phyloP scores from a whole-genome alignment of 176 grass and related monocot genomes.

The Bonia amplexicaulis region DNA sequence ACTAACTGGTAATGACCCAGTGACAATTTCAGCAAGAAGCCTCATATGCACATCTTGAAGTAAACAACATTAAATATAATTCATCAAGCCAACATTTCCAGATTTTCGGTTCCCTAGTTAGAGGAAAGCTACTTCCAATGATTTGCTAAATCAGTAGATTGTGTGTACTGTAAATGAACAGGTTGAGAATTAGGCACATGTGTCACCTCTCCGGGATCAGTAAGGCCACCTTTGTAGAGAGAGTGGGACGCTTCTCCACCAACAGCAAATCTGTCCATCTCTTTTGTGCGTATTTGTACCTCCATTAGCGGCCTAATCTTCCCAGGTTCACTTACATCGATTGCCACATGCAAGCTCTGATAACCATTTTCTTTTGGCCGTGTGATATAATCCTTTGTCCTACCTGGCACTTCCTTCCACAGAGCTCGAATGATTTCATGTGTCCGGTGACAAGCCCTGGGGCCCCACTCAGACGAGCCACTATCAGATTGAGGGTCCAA shows the following conservation, averaged over 20 bases:
- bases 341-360: constrained; percentile 81
- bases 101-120: neutral
- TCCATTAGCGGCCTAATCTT: constrained; percentile 69
- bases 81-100: neutral
- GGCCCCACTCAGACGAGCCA: constrained; percentile 18
- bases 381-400: constrained; percentile 83
- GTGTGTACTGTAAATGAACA: neutral
- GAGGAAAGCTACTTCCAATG: neutral
- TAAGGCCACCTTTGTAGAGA: constrained; percentile 90
- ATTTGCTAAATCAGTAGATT: neutral
- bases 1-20: neutral
- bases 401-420: constrained; percentile 67
- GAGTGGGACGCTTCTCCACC: constrained; percentile 89
- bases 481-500: constrained; percentile 41
- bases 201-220: constrained; percentile 74
- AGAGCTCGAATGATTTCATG: constrained; percentile 54
- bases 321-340: constrained; percentile 71
- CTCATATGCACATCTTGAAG: neutral
- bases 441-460: constrained; percentile 64
- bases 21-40: neutral
- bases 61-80: neutral
- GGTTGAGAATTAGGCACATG: neutral
- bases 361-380: constrained; percentile 85
- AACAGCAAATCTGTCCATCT: constrained; percentile 72
- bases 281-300: constrained; percentile 86